Percentiles rank a stretch among this genome's conserved stretches.
These are phyloP conservation scores for Lodderomyces elongisporus DNA, from an alignment of 1,139 yeast species.

Conservation along the genomic window DNA sequence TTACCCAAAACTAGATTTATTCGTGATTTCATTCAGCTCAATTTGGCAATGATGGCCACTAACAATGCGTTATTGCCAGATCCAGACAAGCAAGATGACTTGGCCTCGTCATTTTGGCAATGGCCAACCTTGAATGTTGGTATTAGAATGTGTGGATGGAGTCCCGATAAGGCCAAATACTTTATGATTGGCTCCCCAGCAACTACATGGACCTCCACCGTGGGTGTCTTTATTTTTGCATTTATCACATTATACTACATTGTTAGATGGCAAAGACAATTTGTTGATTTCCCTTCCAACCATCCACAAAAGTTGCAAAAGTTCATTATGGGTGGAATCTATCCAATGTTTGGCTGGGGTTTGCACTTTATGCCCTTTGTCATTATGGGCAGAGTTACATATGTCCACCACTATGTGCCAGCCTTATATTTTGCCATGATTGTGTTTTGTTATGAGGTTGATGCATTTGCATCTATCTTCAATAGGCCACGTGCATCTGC, in stretches of 20 bases:
- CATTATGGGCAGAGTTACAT: conserved; percentile 95
- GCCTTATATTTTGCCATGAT: conserved; percentile 93
- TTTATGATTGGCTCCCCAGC: conserved; percentile 91
- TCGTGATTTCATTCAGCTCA: conserved; percentile 86
- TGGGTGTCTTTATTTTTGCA: conserved; percentile 62
- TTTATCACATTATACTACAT: conserved; percentile 51
- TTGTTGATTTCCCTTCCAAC: conserved; percentile 53
- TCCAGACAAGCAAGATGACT: conserved; percentile 80
- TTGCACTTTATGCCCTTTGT: conserved; percentile 87
- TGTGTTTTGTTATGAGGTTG: conserved; percentile 71
- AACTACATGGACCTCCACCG: conserved; percentile 88
- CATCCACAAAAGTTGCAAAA: conserved; percentile 27
- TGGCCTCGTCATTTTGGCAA: conserved; percentile 94
- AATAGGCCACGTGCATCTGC: conserved; percentile 25
- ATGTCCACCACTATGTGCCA: conserved; percentile 95
- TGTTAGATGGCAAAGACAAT: conserved; percentile 93
- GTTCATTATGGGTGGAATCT: conserved; percentile 73
- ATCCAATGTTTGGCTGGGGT: conserved; percentile 93
- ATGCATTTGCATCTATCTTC: conserved; percentile 49
- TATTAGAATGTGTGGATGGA: conserved; percentile 95
- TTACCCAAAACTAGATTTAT: conserved; percentile 81
- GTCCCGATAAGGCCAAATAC: conserved; percentile 71
- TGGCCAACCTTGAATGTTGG: conserved; percentile 96
- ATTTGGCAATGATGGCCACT: conserved; percentile 98
- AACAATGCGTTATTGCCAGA: conserved; percentile 96